phyloP scores from a whole-genome alignment of 1,284 basidiomycete species.

The Acaromyces ingoldii region DNA sequence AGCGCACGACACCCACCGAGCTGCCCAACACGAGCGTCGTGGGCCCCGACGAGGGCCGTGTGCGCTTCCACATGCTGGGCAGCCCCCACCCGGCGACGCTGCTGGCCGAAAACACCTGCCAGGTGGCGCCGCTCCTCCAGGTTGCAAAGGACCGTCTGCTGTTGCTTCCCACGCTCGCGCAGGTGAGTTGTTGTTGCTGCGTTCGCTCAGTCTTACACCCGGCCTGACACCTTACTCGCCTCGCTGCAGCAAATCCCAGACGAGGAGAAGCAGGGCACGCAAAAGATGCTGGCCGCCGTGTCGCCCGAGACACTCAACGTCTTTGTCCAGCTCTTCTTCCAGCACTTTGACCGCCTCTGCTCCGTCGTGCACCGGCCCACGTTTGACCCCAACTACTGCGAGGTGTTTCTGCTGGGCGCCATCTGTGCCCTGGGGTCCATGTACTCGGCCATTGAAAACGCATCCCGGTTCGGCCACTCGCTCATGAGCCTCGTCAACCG shows the following conservation, averaged over 20 bases:
- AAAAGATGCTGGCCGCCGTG: too few species aligned
- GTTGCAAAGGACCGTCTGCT: background rate
- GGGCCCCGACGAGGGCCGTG: background rate
- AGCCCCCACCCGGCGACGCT: background rate
- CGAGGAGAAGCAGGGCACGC: too few species aligned
- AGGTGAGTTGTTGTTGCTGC: too few species aligned
- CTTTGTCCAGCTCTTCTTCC: conserved; percentile 18
- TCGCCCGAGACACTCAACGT: too few species aligned
- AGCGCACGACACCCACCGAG: background rate
- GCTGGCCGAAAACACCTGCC: background rate
- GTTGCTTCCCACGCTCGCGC: background rate
- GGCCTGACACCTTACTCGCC: background rate
- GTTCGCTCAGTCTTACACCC: background rate
- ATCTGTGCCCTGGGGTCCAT: background rate
- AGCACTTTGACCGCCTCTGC: conserved; percentile 13
- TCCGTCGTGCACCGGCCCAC: conserved; percentile 16
- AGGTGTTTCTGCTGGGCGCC: conserved; percentile 3
- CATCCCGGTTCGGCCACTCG: background rate
- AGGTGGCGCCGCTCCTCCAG: background rate
- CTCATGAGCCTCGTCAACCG: background rate
- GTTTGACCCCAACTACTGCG: conserved; percentile 12
- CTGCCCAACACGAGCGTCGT: background rate
- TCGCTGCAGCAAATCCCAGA: conserved; percentile 9
- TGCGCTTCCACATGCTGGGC: background rate
- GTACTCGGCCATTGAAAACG: background rate